Evolutionary conservation across 2,329 filamentous ascomycete species (phyloP).

Genomic region (Alternaria arbusti): DNA sequence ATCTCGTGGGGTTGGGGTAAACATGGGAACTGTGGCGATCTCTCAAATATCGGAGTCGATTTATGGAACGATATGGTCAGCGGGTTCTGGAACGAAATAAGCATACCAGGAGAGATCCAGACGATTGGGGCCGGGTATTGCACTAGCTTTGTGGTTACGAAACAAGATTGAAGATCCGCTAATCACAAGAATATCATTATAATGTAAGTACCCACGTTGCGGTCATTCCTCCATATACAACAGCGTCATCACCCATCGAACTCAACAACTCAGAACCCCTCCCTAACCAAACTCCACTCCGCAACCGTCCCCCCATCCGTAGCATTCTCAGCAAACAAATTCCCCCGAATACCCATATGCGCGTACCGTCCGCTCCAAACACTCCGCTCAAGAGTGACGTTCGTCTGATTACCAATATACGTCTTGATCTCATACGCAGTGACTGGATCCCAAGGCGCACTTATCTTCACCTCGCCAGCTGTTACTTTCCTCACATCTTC

Average conservation of each 20-base stretch:
- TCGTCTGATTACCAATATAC: constrained; percentile 55
- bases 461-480: constrained; percentile 46
- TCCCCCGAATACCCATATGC: constrained; percentile 58
- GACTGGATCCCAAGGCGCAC: constrained; percentile 49
- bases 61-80: constrained; percentile 37
- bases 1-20: constrained; percentile 96
- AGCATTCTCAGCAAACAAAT: constrained; percentile 44
- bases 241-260: not conserved
- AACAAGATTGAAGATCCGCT: not conserved
- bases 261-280: constrained; percentile 4
- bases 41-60: constrained; percentile 14
- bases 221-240: not conserved
- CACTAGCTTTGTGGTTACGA: constrained; percentile 36
- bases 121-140: constrained; percentile 37
- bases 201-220: not conserved
- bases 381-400: constrained; percentile 46
- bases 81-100: constrained; percentile 39
- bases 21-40: constrained; percentile 87
- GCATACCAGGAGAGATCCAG: constrained; percentile 26
- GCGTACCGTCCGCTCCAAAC: constrained; percentile 55
- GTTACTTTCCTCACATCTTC: constrained; percentile 25
- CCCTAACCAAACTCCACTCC: constrained; percentile 55
- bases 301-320: constrained; percentile 59
- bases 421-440: constrained; percentile 46
- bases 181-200: not conserved